Evolutionary conservation across 2,329 filamentous ascomycete genomes (phyloP), one percentile per base, ranked within the genome.

Genomic region (Torrubiella hemipterigena): DNA sequence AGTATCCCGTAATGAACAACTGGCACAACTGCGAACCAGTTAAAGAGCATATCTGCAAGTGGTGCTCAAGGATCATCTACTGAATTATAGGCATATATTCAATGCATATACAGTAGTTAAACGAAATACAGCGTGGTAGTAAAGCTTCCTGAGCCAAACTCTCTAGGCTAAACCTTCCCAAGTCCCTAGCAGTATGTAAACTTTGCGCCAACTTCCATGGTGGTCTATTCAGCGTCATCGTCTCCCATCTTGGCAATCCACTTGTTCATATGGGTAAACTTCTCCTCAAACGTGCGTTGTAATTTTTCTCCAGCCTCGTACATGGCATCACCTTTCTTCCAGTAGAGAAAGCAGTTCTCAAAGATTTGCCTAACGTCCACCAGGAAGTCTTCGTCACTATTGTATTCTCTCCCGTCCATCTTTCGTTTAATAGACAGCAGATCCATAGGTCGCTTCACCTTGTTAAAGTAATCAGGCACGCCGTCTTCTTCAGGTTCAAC

Each of bases 281-380:
- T 76, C 42, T 76, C 65, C 44, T 73, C 70, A 38, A 71, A 65
- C 9, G 59, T 61, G 38, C 67, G 69, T 47, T 77, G 65, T 30
- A 78, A 63, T 38, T 64, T 66, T 50, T 73, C 61, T 38, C 71
- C 71, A 1, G 66, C 60, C 1, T 48, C 45, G 54, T 63, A 75
- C 55, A 77, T 72, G 0, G 61, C 58, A 30, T 72, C 65, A 17
- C 59, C 58, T 38, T 62, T 60, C 29, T 57, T 65, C 68, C 73
- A 77, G 50, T 77, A 78, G n/a, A 62, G 65, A 48, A 70, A 76
- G 49, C 71, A 77, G 48, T 77, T 78, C 17, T 62, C 52, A 36
- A 77, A 77, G 21, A 78, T 77, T 44, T 73, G 69, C 6, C 68
- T 64, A 44, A 77, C 63, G 48, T 78, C 73, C 4, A 49, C 51